Conservation (phyloP, 1,284 basidiomycete genomes). For the Inonotus obliquus region DNA sequence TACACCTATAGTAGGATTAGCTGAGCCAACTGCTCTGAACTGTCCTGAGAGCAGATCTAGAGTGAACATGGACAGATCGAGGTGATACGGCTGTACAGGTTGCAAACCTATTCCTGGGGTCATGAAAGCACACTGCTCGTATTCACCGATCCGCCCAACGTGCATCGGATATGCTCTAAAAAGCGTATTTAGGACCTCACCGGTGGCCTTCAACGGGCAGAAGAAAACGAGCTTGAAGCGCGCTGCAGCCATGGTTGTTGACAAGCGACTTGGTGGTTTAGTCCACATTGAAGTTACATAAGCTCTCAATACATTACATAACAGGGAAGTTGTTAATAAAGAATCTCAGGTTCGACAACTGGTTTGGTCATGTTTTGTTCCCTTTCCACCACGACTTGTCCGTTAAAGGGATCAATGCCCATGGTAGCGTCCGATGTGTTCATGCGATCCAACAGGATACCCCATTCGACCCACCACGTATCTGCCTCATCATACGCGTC, state of each 20-base stretch:
- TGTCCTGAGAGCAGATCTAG: slow-evolving; percentile 39
- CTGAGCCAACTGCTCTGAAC: slow-evolving; percentile 38
- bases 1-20: slow-evolving; percentile 42
- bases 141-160: slow-evolving; percentile 47
- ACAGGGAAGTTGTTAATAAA: too few species aligned
- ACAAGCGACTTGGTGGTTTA: too few species aligned
- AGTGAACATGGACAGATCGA: neutral
- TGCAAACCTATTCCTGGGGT: slow-evolving; percentile 42
- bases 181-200: slow-evolving; percentile 37
- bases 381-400: neutral
- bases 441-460: slow-evolving; percentile 8
- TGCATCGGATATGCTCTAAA: slow-evolving; percentile 40
- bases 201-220: slow-evolving; percentile 36
- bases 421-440: neutral
- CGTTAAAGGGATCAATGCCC: neutral
- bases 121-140: slow-evolving; percentile 49
- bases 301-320: too few species aligned
- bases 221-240: slow-evolving; percentile 49
- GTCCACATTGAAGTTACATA: too few species aligned
- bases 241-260: neutral
- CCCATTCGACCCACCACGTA: slow-evolving; percentile 17
- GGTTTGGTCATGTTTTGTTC: neutral
- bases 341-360: neutral
- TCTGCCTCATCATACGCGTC: slow-evolving; percentile 17
- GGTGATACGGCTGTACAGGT: neutral